Evolutionary conservation across 2,329 filamentous ascomycete genomes (phyloP), one percentile per base, ranked within the genome.

Genomic region (Nemania sp.): DNA sequence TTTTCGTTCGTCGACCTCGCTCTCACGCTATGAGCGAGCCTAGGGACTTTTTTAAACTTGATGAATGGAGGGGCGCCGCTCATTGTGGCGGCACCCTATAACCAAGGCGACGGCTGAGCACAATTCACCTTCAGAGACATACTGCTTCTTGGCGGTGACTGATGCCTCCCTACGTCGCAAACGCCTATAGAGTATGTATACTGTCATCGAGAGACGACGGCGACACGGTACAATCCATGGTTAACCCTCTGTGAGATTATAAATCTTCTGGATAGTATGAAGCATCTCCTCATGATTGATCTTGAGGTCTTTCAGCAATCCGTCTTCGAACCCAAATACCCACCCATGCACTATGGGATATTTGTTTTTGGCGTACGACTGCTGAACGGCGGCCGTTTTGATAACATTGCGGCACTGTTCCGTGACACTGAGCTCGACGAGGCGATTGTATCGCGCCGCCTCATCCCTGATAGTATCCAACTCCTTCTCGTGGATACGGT

Each of bases 341-440:
- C 87, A 90, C 37, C 87, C 88, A 76, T 90, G 88, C 54, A 91
- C 87, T 63, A 90, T 81, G 54, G 88, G 88, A 70, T 83, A 90
- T 66, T 81, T 75, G 68, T 89, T 86, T 70, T 83, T 74, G 47
- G 80, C 80, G 70, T 85, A 90, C 17, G 80, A 85, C 77, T 92
- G 86, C 76, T 92, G 87, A n/a, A 97, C 87, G 32, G 86, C 86
- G 20, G 89, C 87, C 70, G 92, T 92, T 81, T 92, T 88, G 80
- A 90, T 87, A 65, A 97, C 81, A 68, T 89, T 89, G 73, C 90
- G 85, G 72, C 92, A 86, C 72, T 92, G 89, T 76, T 90, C 86
- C 40, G 87, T 75, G 50, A 97, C 91, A 73, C 96, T 96, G 72
- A 95, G 83, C 80, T 96, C 91, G 51, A 92, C 90, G 58, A 97